Percentiles rank a stretch among this genome's conserved stretches.
phyloP scores from a whole-genome alignment of 2,329 filamentous ascomycete genomes.

The Cordyceps tenuipes region DNA sequence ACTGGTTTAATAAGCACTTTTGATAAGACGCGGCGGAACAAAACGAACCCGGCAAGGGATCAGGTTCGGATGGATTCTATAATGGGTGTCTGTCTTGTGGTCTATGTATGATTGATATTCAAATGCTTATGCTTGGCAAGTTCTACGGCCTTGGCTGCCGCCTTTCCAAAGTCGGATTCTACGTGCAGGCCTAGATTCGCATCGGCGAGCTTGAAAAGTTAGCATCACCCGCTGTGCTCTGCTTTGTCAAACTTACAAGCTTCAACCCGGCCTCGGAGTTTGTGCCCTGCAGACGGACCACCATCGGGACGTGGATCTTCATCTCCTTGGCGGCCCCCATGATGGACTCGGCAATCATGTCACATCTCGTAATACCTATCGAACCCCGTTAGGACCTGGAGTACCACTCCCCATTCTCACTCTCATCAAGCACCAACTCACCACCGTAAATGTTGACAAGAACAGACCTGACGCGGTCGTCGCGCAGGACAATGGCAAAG shows the following conservation, averaged over 20 bases:
- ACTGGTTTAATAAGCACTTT: slow-evolving; percentile 25
- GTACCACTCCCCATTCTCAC: background rate
- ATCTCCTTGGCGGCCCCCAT: slow-evolving; percentile 31
- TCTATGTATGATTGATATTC: background rate
- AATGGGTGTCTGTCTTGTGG: background rate
- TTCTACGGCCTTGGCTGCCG: slow-evolving; percentile 17
- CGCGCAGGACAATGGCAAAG: slow-evolving; percentile 65
- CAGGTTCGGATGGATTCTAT: background rate
- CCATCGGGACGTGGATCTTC: slow-evolving; percentile 33
- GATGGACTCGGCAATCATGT: slow-evolving; percentile 44
- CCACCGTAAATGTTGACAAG: slow-evolving; percentile 49
- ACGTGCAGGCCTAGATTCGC: slow-evolving; percentile 20
- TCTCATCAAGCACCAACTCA: slow-evolving; percentile 12
- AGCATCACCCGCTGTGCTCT: background rate
- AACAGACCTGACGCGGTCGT: slow-evolving; percentile 61
- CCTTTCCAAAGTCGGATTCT: slow-evolving; percentile 22
- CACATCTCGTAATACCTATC: slow-evolving; percentile 38
- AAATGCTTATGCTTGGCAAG: slow-evolving; percentile 13
- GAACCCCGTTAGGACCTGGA: background rate
- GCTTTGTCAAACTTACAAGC: slow-evolving; percentile 24
- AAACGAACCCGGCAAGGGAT: background rate
- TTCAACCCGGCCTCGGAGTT: slow-evolving; percentile 33
- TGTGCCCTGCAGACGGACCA: slow-evolving; percentile 39
- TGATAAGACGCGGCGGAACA: background rate
- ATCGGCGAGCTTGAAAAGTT: slow-evolving; percentile 17